Evolutionary conservation across 805 yeast genomes (phyloP), one percentile per base, ranked within the genome.

Genomic region (Candida stauntonica): DNA sequence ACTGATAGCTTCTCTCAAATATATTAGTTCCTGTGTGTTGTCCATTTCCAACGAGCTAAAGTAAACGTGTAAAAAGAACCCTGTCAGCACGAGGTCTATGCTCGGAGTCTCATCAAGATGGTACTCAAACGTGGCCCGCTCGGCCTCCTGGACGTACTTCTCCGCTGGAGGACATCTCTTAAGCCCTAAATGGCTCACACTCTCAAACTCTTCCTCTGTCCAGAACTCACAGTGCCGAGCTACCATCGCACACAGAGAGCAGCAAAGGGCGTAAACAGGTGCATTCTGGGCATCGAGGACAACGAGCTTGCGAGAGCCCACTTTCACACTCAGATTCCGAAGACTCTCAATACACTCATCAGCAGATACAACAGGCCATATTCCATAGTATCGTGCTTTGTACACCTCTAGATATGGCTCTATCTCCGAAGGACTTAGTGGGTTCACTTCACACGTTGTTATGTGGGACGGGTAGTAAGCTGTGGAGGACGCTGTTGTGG

Each of bases 301-400:
- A 9, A 18, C 29, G 26, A 29, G 35, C 33, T 35, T 31, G 6
- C 31, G 13, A 20, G 11, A 8, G 9, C 35, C 37, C 4, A 36
- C 31, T 13, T 4, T 27, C 4, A 34, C 17, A 3, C 33, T 20
- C 8, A 33, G 31, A 5, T 24, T 23, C 17, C 17, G 32, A 26
- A 21, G 30, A n/a, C 44, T 26, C 11, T 29, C 36, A 1, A 52
- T 33, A 11, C 46, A 41, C 26, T 45, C 20, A 1, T 40, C 42
- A 12, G 45, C 39, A 1, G 45, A 38, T 2, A 51, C 26, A 4
- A 52, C 51, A 1, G 57, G 57, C 55, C 55, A 52, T 14, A 49
- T 44, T 9, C 51, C 46, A 38, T 52, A 52, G 36, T 44, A 52
- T 45, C 57, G 44, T 16, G 47, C 33, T 23, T 47, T 52, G 36